Evolutionary conservation across 2,329 filamentous ascomycete genomes (phyloP).

Genomic region (Nigrospora sphaerica): DNA sequence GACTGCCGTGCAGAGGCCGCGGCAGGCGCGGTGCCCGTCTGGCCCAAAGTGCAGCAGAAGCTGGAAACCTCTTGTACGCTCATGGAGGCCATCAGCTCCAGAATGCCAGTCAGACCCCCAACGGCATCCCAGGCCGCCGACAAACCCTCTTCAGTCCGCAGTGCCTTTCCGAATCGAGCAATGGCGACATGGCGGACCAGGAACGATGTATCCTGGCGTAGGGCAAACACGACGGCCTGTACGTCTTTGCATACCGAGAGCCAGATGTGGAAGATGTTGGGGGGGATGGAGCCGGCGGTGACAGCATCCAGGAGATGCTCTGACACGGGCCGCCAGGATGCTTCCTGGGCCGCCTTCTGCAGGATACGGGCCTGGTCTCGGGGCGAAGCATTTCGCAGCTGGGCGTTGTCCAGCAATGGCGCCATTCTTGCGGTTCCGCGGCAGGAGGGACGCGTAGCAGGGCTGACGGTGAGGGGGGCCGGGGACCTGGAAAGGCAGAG

Average conservation of each 20-base stretch:
- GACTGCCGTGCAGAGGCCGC: background rate
- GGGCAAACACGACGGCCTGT: conserved; percentile 4
- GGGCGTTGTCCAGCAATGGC: too few species aligned
- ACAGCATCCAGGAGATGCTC: conserved; percentile 4
- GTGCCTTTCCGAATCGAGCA: conserved; percentile 6
- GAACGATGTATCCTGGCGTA: conserved; percentile 6
- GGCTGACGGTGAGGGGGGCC: too few species aligned
- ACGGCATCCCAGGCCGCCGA: background rate
- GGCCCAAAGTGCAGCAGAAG: background rate
- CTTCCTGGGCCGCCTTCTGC: background rate
- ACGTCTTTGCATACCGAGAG: conserved; percentile 8
- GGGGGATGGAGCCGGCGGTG: conserved; percentile 4
- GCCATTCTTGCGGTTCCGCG: too few species aligned
- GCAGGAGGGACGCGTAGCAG: too few species aligned
- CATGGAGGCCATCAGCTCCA: conserved; percentile 2
- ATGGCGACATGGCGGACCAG: conserved; percentile 8
- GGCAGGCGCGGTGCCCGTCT: background rate
- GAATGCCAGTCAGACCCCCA: background rate
- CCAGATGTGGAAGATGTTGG: conserved; percentile 9
- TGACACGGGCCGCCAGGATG: background rate
- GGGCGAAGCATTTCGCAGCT: too few species aligned
- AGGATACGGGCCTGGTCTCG: background rate
- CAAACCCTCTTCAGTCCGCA: conserved; percentile 3
- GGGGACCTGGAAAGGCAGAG: too few species aligned
- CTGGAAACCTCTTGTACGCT: conserved; percentile 1